Evolutionary conservation across 1,284 basidiomycete genomes (phyloP).

Genomic region (Cutaneotrichosporon mucoides): DNA sequence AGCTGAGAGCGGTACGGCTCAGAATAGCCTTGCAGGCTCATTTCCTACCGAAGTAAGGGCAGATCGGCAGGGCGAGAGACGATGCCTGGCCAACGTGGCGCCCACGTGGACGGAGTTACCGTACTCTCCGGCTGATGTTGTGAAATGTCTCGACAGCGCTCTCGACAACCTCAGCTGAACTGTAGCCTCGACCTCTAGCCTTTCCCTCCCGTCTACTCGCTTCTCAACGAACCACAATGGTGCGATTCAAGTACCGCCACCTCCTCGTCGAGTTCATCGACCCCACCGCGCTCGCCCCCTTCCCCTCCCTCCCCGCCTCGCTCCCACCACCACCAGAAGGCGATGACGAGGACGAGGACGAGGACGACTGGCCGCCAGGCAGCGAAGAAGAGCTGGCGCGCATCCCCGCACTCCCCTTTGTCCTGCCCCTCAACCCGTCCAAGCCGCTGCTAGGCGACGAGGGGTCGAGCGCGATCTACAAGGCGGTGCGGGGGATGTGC

Average conservation of each 20-base stretch:
- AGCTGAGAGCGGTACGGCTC: too few relatives aligned
- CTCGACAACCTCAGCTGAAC: too few relatives aligned
- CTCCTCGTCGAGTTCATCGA: conserved; percentile 48
- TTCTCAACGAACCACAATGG: conserved; percentile 24
- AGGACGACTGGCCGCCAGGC: background rate
- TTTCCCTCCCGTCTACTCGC: background rate
- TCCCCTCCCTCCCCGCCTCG: conserved; percentile 7
- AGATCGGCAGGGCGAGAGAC: too few relatives aligned
- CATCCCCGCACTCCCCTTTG: conserved; percentile 32
- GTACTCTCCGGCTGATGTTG: background rate
- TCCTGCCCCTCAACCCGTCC: conserved; percentile 21
- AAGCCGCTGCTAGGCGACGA: conserved; percentile 22
- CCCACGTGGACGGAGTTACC: background rate
- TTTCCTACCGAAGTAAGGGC: too few relatives aligned
- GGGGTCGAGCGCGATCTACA: conserved; percentile 24
- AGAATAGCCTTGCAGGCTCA: too few relatives aligned
- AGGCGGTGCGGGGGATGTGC: conserved; percentile 27
- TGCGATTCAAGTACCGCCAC: conserved; percentile 47
- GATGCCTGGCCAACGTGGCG: background rate
- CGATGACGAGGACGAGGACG: conserved; percentile 16
- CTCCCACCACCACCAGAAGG: conserved; percentile 4
- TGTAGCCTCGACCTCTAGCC: background rate
- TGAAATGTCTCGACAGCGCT: background rate
- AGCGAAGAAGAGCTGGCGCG: conserved; percentile 26
- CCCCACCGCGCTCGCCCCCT: conserved; percentile 20